These are phyloP conservation scores for Penicillium olsonii DNA, from an alignment of 2,329 filamentous ascomycete genomes.

Conservation along the genomic window DNA sequence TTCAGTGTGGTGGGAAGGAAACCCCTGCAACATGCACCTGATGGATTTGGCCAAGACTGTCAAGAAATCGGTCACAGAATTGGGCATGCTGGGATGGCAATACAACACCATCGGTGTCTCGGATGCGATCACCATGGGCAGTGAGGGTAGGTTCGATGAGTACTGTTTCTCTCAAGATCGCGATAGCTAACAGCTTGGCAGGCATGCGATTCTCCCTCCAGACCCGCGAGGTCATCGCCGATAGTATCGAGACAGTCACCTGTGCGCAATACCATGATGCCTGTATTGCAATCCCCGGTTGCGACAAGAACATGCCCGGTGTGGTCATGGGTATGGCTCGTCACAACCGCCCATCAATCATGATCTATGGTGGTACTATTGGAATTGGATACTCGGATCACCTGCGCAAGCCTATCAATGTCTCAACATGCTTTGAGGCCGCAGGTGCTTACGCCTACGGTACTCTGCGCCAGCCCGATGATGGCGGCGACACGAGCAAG, in stretches of 20 bases:
- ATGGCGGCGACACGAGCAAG: slow-evolving; percentile 63
- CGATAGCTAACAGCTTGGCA: slow-evolving; percentile 35
- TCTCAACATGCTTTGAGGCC: slow-evolving; percentile 85
- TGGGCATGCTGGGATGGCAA: slow-evolving; percentile 91
- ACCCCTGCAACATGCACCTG: slow-evolving; percentile 82
- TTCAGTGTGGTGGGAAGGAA: slow-evolving; percentile 96
- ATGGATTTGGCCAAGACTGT: slow-evolving; percentile 85
- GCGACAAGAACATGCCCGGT: slow-evolving; percentile 99
- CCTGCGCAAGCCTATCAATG: slow-evolving; percentile 78
- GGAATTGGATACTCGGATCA: slow-evolving; percentile 79
- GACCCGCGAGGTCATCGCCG: slow-evolving; percentile 87
- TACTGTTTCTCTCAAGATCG: slow-evolving; percentile 15
- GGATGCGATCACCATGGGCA: slow-evolving; percentile 93
- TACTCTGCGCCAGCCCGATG: slow-evolving; percentile 69
- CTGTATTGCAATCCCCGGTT: slow-evolving; percentile 94
- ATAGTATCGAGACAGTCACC: slow-evolving; percentile 95
- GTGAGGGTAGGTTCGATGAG: slow-evolving; percentile 63
- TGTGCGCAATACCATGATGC: slow-evolving; percentile 98
- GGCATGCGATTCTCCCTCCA: slow-evolving; percentile 94
- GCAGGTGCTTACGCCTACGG: slow-evolving; percentile 80
- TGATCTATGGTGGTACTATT: slow-evolving; percentile 95
- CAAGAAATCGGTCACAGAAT: slow-evolving; percentile 76
- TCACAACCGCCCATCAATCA: slow-evolving; percentile 87
- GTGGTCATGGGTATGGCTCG: slow-evolving; percentile 87
- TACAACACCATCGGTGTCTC: slow-evolving; percentile 90